A percentile compares a stretch with the other conserved stretches of the same genome.
phyloP scores from a whole-genome alignment of 108 stramenopile genomes.

The Aurantiochytrium sp. region DNA sequence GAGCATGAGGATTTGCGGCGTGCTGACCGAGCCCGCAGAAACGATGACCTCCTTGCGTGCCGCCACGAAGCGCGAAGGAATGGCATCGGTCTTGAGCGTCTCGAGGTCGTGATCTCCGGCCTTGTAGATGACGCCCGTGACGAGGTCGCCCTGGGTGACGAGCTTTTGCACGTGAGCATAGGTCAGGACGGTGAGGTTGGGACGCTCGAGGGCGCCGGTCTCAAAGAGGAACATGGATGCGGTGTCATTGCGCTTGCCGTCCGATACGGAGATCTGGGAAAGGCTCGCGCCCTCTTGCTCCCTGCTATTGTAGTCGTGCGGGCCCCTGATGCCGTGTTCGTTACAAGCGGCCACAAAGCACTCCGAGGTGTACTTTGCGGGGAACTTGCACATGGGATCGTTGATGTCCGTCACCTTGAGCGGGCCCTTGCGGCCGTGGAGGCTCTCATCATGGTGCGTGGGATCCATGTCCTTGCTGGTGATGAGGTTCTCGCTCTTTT shows the following conservation, averaged over 20 bases:
- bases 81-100: background rate
- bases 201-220: background rate
- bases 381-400: background rate
- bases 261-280: background rate
- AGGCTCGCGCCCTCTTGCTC: slow-evolving; percentile 24
- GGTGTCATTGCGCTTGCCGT: background rate
- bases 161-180: background rate
- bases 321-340: slow-evolving; percentile 29
- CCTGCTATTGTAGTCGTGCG: slow-evolving; percentile 34
- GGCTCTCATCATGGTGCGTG: background rate
- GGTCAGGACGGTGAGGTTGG: background rate
- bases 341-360: slow-evolving; percentile 29
- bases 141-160: background rate
- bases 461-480: slow-evolving; percentile 13
- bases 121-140: background rate
- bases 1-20: slow-evolving; percentile 58
- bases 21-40: slow-evolving; percentile 52
- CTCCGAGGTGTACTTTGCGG: background rate
- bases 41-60: slow-evolving; percentile 53
- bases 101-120: background rate
- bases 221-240: background rate
- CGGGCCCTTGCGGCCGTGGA: slow-evolving; percentile 24
- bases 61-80: background rate
- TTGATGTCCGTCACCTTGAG: slow-evolving; percentile 24
- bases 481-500: slow-evolving; percentile 32